These are phyloP conservation scores for Alloascoidea hylecoeti DNA, from an alignment of 805 yeast genomes.

Conservation along the genomic window DNA sequence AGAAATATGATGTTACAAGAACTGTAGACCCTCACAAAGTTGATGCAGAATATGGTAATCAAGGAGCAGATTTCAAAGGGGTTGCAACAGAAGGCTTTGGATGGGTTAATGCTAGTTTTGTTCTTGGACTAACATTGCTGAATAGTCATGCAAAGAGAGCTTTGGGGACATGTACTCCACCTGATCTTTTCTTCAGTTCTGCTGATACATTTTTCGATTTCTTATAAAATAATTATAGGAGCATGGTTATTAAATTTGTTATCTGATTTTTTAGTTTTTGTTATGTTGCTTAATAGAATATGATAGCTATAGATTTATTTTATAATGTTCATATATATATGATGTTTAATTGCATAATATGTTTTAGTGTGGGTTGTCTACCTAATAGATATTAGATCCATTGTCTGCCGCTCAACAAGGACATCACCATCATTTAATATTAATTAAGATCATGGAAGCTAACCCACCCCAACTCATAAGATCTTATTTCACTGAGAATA, in stretches of 20 bases:
- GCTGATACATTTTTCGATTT: neutral
- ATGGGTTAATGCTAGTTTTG: slow-evolving; percentile 88
- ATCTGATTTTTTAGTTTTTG: neutral
- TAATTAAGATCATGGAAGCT: no score
- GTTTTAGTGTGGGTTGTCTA: neutral
- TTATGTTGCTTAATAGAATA: neutral
- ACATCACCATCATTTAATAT: no score
- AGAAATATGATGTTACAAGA: slow-evolving; percentile 82
- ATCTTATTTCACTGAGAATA: no score
- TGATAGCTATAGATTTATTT: neutral
- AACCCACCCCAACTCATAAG: no score
- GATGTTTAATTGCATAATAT: neutral
- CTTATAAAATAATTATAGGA: slow-evolving; percentile 1
- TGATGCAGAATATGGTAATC: slow-evolving; percentile 94
- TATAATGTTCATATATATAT: neutral
- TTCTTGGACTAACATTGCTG: slow-evolving; percentile 56
- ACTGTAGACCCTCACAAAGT: slow-evolving; percentile 81
- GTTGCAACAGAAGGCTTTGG: slow-evolving; percentile 96
- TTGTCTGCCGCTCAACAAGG: neutral
- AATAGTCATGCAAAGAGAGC: slow-evolving; percentile 59
- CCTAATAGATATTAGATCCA: neutral
- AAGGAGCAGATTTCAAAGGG: slow-evolving; percentile 84
- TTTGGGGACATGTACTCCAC: slow-evolving; percentile 67
- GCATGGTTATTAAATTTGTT: neutral
- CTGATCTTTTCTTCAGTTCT: slow-evolving; percentile 37